Evolutionary conservation across 345 rosid genomes (phyloP), one percentile per base, ranked within the genome.

Genomic region (Acer yangbiense): DNA sequence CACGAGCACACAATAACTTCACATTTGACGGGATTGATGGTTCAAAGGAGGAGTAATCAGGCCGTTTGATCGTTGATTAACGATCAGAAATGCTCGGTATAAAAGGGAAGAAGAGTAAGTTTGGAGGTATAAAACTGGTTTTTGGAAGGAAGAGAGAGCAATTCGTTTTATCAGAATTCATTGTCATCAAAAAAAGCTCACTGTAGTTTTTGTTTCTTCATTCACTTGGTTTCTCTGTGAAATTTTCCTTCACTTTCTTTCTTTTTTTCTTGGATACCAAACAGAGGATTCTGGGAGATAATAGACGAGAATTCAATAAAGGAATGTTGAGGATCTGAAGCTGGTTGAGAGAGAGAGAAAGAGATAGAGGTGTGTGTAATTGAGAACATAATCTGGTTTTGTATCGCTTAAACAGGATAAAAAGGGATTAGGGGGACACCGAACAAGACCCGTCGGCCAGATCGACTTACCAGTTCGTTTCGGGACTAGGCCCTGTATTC

Each of bases 271-370:
- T 73, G 82, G 64, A 60, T 68, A 76, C 72, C 84, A 79, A 82
- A 83, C 87, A 78, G 75, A 57, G 20, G 62, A 25, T 63, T 57
- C 57, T 16, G 16, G n/a, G 43, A 41, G 58, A 2, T 29, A 65
- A 17, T 50, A 69, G 62, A 25, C 41, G 57, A 69, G 25, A 69
- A 73, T 81, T 81, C 67, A 65, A 61, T 50, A 35, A 62, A 35
- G 74, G 60, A 84, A 79, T 79, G 82, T 63, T 18, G 63, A 77
- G 79, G 83, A 83, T 87, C 83, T 79, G 77, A 74, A 74, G 32
- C 76, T 13, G 39, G 35, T 65, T 32, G 25, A 6, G 69, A 9
- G 65, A 23, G 25, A 23, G 25, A 6, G 74, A 50, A 23, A 39
- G 71, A 62, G 58, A 71, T 7, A 72, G 73, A 77, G 35, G 74